Evolutionary conservation across 345 rosid genomes (phyloP), one percentile per base, ranked within the genome.

Genomic region (Melaleuca alternifolia): DNA sequence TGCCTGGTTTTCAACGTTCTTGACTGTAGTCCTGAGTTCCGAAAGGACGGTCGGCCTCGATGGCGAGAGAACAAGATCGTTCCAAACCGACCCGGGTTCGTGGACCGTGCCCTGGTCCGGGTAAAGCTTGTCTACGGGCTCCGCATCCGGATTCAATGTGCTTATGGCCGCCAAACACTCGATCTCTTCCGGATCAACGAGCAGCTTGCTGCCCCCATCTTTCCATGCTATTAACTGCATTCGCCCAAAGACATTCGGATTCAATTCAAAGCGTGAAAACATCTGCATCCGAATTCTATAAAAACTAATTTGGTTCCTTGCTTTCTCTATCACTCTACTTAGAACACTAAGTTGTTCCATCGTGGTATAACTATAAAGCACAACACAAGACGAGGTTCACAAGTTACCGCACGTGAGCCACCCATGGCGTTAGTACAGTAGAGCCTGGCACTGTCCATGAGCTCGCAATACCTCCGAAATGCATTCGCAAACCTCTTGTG

Each of bases 401-500:
- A 3, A 71, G 48, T 71, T 71, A 97, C 99, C 98, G 88, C 92
- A 10, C 98, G 98, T 2, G 97, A 94, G 12, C 96, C 93, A 87
- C 93, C 95, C 37, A 92, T 87, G 26, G 95, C 93, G 52, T 95
- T 94, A 33, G 97, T 96, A 91, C 96, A 92, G 84, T 92, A 97
- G 48, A 97, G 96, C 89, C 94, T 93, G 56, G 95, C 98, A 81
- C 92, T 92, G 84, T 97, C 99, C n/a, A n/a, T n/a, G n/a, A n/a
- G n/a, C n/a, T n/a, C n/a, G n/a, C n/a, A n/a, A n/a, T n/a, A n/a
- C n/a, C 87, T 91, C 54, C 91, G 94, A 85, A 97, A 97, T 10
- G 98, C 98, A 87, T n/a, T 90, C 5, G 99, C 99, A 77, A 96
- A 97, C 87, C 94, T 94, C 92, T 93, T 93, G 91, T 96, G 99